These are phyloP conservation scores for Maudiozyma turicensis DNA, from an alignment of 805 yeast genomes.

Conservation along the genomic window DNA sequence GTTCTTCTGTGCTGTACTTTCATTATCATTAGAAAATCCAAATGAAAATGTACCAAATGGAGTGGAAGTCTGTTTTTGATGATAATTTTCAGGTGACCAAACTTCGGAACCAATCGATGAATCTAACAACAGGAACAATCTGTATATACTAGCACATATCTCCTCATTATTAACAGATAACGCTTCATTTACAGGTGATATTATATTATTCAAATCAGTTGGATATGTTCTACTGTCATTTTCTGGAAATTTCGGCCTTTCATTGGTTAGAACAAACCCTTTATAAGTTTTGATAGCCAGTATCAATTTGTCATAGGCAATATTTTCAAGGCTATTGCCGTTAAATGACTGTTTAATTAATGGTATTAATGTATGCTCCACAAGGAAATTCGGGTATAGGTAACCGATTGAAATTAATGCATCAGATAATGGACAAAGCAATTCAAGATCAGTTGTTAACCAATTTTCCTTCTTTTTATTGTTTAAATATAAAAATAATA, in stretches of 20 bases:
- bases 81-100: conserved; percentile 30
- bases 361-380: conserved; percentile 71
- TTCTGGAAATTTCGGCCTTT: conserved; percentile 69
- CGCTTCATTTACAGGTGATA: conserved; percentile 23
- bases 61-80: conserved; percentile 27
- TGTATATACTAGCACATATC: conserved; percentile 48
- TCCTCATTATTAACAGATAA: conserved; percentile 52
- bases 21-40: conserved; percentile 32
- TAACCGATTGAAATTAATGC: conserved; percentile 70
- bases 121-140: conserved; percentile 52
- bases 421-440: conserved; percentile 60
- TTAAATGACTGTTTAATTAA: conserved; percentile 53
- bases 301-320: conserved; percentile 61
- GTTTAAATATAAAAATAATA: conserved; percentile 49
- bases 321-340: conserved; percentile 47
- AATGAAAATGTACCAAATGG: conserved; percentile 33
- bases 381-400: conserved; percentile 64
- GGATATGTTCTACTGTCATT: conserved; percentile 27
- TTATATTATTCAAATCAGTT: conserved; percentile 27
- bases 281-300: conserved; percentile 64
- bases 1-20: conserved; percentile 21
- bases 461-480: conserved; percentile 63
- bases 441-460: conserved; percentile 53
- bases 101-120: conserved; percentile 42
- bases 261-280: conserved; percentile 57